Percentiles rank a stretch among this genome's conserved stretches.
These are phyloP conservation scores for Excoecaria agallocha DNA, from an alignment of 345 rosid species.

Conservation along the genomic window DNA sequence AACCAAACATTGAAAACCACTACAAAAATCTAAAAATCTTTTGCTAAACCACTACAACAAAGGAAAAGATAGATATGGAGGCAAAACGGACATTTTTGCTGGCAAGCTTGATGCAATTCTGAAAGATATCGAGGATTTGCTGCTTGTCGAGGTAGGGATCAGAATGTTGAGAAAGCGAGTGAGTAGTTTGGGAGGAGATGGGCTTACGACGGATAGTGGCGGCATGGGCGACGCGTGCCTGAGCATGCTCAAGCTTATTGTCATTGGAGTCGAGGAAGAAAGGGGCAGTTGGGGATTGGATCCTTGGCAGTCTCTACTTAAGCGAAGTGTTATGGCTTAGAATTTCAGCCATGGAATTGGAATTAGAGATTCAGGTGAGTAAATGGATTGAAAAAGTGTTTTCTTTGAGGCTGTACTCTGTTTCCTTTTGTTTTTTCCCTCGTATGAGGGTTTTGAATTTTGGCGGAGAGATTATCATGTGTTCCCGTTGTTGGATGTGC, in stretches of 20 bases:
- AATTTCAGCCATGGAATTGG: slow-evolving; percentile 55
- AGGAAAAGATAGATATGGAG: neutral
- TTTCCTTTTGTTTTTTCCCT: neutral
- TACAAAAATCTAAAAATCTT: neutral
- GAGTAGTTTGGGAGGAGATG: slow-evolving; percentile 30
- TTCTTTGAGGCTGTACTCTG: neutral
- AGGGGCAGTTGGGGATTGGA: slow-evolving; percentile 78
- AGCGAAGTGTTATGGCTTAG: slow-evolving; percentile 59
- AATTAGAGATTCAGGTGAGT: neutral
- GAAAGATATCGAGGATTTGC: slow-evolving; percentile 80
- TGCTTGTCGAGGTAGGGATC: slow-evolving; percentile 67
- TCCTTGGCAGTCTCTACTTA: slow-evolving; percentile 46
- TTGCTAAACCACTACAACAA: neutral
- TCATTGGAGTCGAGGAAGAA: slow-evolving; percentile 82
- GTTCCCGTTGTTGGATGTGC: neutral
- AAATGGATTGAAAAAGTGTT: neutral
- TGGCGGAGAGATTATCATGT: neutral
- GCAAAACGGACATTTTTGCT: slow-evolving; percentile 68
- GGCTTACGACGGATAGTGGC: slow-evolving; percentile 83
- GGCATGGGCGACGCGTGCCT: slow-evolving; percentile 82
- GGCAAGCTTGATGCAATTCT: slow-evolving; percentile 90
- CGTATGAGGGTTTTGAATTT: neutral
- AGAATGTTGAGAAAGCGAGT: slow-evolving; percentile 23
- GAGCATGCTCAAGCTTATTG: slow-evolving; percentile 75
- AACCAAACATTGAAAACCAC: neutral